Evolutionary conservation across 352 stramenopile genomes (phyloP), one percentile per base, ranked within the genome.

Genomic region (Phytophthora cryptogea): DNA sequence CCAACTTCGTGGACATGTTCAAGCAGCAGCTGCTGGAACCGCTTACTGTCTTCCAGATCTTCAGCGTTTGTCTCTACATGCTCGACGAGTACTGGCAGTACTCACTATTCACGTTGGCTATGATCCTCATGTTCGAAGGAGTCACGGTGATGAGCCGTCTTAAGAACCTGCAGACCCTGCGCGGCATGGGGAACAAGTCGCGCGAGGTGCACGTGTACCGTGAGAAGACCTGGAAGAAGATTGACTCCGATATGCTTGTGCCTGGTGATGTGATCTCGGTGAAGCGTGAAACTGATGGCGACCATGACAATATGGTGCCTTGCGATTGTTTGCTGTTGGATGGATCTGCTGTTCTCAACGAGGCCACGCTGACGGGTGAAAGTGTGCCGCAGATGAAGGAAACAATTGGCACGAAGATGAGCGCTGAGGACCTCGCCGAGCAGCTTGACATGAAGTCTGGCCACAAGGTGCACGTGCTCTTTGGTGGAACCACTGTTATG

Each of bases 21-120:
- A 89, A 94, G 63, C 93, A 99, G 76, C 97, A 99, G 76, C 66
- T 98, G 16, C 72, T 99, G 9, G 96, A 98, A 63, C 98, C 98
- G 14, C 94, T 99, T 39, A 99, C 98, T 54, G 83, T 99, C 1
- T 99, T 99, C 73, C 98, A 99, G 86, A 82, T 99, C 47, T 97
- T 99, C 46, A 99, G 96, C 67, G 96, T 99, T 14, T 82, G 96
- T 23, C 76, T 99, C 20, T 99, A 98, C 90, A 98, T 94, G 78
- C 80, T 99, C 11, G 98, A 99, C 76, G 98, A 99, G 72, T 99
- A 99, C 82, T 99, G 97, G 96, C 96, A 99, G 75, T 99, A 99
- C 80, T 97, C 94, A 28, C 76, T 99, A n/a, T 99, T 99, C 63
- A 99, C 97, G 41, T 80, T 99, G 9, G 79, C 86, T 37, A 99